Percentiles rank a stretch among this genome's conserved stretches.
Evolutionary conservation across 2,329 filamentous ascomycete genomes (phyloP).

Genomic region (Apiospora pterosperma): DNA sequence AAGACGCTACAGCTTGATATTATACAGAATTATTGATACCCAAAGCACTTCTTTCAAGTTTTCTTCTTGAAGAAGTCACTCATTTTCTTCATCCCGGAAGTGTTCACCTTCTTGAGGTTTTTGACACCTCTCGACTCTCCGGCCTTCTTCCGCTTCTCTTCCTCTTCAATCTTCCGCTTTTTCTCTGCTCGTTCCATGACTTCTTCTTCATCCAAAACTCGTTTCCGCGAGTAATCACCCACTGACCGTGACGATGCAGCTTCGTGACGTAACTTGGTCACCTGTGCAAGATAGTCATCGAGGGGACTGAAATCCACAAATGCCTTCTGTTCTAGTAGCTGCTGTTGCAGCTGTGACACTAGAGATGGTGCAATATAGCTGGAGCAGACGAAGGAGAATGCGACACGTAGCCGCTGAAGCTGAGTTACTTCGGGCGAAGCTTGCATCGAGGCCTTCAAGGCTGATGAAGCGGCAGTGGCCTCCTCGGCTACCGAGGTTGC

Average conservation of each 20-base stretch:
- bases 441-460: conserved; percentile 39
- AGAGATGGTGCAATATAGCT: conserved; percentile 54
- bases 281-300: conserved; percentile 62
- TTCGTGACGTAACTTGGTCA: conserved; percentile 68
- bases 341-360: conserved; percentile 36
- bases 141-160: conserved; percentile 80
- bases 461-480: conserved; percentile 13
- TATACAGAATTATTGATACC: conserved; percentile 9
- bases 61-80: conserved; percentile 88
- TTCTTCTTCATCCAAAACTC: conserved; percentile 63
- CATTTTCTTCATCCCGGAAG: conserved; percentile 93
- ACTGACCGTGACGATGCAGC: conserved; percentile 65
- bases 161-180: conserved; percentile 82
- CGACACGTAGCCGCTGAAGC: conserved; percentile 62
- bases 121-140: conserved; percentile 71
- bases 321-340: conserved; percentile 33
- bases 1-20: background rate
- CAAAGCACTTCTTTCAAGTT: conserved; percentile 4
- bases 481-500: conserved; percentile 40
- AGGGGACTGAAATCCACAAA: conserved; percentile 66
- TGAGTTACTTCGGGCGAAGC: conserved; percentile 46
- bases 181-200: conserved; percentile 68
- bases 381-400: conserved; percentile 61
- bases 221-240: conserved; percentile 69
- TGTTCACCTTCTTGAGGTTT: conserved; percentile 86